phyloP scores from a whole-genome alignment of 192 early-diverging fungal species.

The Geranomyces michiganensis region DNA sequence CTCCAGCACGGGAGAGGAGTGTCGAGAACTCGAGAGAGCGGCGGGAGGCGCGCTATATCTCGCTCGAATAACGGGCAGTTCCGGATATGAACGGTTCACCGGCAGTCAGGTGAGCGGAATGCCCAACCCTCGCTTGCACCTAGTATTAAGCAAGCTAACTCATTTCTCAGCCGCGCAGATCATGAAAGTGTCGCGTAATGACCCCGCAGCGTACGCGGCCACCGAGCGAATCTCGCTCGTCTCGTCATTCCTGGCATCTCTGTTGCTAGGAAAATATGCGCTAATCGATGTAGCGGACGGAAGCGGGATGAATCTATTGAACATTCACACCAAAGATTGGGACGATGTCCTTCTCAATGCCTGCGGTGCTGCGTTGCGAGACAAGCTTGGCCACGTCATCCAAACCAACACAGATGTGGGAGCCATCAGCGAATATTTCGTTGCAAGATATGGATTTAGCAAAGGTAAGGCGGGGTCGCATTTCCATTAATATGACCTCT shows the following conservation, averaged over 20 bases:
- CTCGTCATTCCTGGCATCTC: slow-evolving; percentile 69
- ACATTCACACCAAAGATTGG: slow-evolving; percentile 65
- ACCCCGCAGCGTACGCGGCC: slow-evolving; percentile 31
- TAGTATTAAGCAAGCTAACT: neutral
- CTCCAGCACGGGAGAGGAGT: slow-evolving; percentile 66
- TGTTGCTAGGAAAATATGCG: slow-evolving; percentile 60
- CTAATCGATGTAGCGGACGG: slow-evolving; percentile 75
- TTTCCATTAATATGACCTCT: no score
- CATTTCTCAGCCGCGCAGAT: slow-evolving; percentile 13
- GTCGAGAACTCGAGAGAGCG: slow-evolving; percentile 60
- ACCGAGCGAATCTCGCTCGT: slow-evolving; percentile 73
- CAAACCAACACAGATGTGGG: slow-evolving; percentile 47
- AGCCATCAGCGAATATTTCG: slow-evolving; percentile 66
- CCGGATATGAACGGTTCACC: slow-evolving; percentile 77
- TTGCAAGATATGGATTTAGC: slow-evolving; percentile 64
- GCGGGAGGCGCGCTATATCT: slow-evolving; percentile 65
- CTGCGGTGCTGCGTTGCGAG: slow-evolving; percentile 38
- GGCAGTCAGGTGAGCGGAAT: slow-evolving; percentile 59
- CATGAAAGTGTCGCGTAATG: slow-evolving; percentile 44
- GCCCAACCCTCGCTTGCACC: neutral
- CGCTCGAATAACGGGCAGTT: slow-evolving; percentile 73
- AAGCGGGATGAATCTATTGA: slow-evolving; percentile 79
- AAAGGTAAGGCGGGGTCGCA: no score
- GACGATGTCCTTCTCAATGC: slow-evolving; percentile 43
- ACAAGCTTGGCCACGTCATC: slow-evolving; percentile 49